Percentiles rank a stretch among this genome's conserved stretches.
phyloP scores from a whole-genome alignment of 2,329 filamentous ascomycete species.

The Lecanicillium sp. region DNA sequence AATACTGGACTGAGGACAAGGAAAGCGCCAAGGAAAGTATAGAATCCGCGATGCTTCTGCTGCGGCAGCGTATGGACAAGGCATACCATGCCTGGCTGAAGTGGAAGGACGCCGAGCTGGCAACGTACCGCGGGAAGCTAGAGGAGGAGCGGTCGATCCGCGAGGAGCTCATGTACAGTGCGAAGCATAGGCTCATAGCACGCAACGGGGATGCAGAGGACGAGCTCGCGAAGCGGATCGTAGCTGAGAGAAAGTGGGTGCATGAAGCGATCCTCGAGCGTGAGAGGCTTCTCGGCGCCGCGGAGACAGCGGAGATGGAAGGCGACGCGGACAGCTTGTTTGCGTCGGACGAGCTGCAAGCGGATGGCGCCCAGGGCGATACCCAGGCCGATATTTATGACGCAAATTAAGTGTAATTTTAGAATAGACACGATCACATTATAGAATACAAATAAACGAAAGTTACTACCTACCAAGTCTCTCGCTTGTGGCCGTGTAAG shows the following conservation, averaged over 20 bases:
- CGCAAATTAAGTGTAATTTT: too few relatives aligned
- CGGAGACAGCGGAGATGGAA: constrained; percentile 36
- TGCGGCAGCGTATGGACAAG: constrained; percentile 33
- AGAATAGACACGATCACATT: too few relatives aligned
- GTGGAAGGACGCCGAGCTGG: constrained; percentile 32
- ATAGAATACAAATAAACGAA: too few relatives aligned
- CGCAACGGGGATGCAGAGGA: constrained; percentile 19
- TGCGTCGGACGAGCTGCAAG: not conserved
- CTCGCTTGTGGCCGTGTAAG: too few relatives aligned
- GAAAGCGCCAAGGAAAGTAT: constrained; percentile 22
- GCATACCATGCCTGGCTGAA: constrained; percentile 31
- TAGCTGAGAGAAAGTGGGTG: constrained; percentile 41
- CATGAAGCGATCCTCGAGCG: constrained; percentile 37
- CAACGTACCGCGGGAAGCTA: constrained; percentile 24
- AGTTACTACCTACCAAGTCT: too few relatives aligned
- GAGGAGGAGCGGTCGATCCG: constrained; percentile 31
- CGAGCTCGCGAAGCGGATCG: constrained; percentile 24
- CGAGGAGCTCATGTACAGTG: constrained; percentile 35
- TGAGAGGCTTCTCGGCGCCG: constrained; percentile 29
- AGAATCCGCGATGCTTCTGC: constrained; percentile 23
- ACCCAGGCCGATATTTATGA: too few relatives aligned
- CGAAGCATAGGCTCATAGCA: constrained; percentile 22
- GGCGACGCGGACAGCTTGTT: constrained; percentile 28
- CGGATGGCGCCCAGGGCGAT: too few relatives aligned
- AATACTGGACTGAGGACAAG: constrained; percentile 28